A percentile compares a stretch with the other conserved stretches of the same genome.
These are phyloP conservation scores for Rubia peregrina DNA, from an alignment of 305 asterid species.

Conservation along the genomic window DNA sequence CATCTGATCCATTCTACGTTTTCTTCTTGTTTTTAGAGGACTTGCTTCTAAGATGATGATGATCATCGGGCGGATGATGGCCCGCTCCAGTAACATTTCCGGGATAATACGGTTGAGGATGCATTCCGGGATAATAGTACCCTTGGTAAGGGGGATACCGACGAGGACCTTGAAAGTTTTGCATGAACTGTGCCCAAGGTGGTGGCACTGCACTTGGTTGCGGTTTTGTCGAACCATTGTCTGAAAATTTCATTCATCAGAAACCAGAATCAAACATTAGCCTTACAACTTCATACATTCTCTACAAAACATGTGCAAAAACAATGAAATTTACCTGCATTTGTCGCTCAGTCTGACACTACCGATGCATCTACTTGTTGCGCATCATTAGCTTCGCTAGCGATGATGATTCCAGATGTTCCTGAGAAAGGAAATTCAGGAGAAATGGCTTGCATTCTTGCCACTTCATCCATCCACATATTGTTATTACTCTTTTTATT, in stretches of 20 bases:
- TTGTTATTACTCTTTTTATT: slow-evolving; percentile 56
- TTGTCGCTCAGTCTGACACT: slow-evolving; percentile 35
- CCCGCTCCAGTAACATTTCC: slow-evolving; percentile 19
- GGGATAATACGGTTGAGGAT: slow-evolving; percentile 45
- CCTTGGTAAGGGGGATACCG: slow-evolving; percentile 49
- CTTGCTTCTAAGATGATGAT: slow-evolving; percentile 3
- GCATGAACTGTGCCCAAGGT: slow-evolving; percentile 56
- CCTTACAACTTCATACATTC: background rate
- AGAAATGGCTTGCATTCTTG: slow-evolving; percentile 57
- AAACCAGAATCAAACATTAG: background rate
- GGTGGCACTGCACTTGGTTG: slow-evolving; percentile 47
- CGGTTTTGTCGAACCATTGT: slow-evolving; percentile 32
- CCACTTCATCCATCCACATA: slow-evolving; percentile 82
- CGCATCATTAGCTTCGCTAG: slow-evolving; percentile 39
- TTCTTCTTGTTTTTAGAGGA: slow-evolving; percentile 14
- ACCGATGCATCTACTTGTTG: slow-evolving; percentile 27
- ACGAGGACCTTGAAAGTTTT: slow-evolving; percentile 48
- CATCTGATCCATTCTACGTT: slow-evolving; percentile 10
- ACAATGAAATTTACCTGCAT: slow-evolving; percentile 37
- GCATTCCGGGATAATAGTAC: slow-evolving; percentile 52
- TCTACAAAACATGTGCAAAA: background rate
- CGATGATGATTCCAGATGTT: slow-evolving; percentile 38
- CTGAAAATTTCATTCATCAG: slow-evolving; percentile 21
- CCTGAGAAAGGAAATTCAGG: slow-evolving; percentile 45
- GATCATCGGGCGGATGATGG: slow-evolving; percentile 10